phyloP scores from a whole-genome alignment of 768 basidiomycete genomes.

The Dioszegia hungarica region DNA sequence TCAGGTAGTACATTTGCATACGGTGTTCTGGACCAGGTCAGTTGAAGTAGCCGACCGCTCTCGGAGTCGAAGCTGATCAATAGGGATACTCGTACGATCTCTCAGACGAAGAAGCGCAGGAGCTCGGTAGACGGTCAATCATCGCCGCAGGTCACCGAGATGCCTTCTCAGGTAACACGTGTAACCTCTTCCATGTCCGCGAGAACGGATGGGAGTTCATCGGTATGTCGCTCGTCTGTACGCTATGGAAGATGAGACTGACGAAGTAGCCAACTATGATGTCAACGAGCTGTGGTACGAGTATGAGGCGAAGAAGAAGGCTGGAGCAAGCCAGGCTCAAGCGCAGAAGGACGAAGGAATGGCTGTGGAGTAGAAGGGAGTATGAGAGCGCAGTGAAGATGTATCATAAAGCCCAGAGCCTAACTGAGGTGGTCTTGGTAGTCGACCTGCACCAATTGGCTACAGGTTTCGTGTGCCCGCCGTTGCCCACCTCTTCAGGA shows the following conservation, averaged over 20 bases:
- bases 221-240: slow-evolving; percentile 55
- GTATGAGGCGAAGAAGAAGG: slow-evolving; percentile 49
- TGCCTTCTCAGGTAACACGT: slow-evolving; percentile 60
- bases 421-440: too few species aligned
- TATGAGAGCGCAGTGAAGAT: neutral
- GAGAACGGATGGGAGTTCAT: slow-evolving; percentile 95
- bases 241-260: neutral
- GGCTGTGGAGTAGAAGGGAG: neutral
- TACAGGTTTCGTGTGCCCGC: too few species aligned
- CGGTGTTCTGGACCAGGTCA: slow-evolving; percentile 94
- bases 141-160: slow-evolving; percentile 89
- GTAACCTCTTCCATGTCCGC: slow-evolving; percentile 93
- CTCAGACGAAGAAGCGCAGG: slow-evolving; percentile 86
- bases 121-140: slow-evolving; percentile 86
- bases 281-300: slow-evolving; percentile 86
- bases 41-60: slow-evolving; percentile 40
- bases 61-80: neutral
- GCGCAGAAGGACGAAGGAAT: slow-evolving; percentile 5
- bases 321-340: slow-evolving; percentile 21
- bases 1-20: slow-evolving; percentile 99
- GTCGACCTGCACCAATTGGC: too few species aligned
- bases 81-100: slow-evolving; percentile 69
- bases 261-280: slow-evolving; percentile 76
- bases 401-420: neutral
- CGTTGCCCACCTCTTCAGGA: too few species aligned